phyloP scores from a whole-genome alignment of 441 rosid species.

The Isatis lusitanica region DNA sequence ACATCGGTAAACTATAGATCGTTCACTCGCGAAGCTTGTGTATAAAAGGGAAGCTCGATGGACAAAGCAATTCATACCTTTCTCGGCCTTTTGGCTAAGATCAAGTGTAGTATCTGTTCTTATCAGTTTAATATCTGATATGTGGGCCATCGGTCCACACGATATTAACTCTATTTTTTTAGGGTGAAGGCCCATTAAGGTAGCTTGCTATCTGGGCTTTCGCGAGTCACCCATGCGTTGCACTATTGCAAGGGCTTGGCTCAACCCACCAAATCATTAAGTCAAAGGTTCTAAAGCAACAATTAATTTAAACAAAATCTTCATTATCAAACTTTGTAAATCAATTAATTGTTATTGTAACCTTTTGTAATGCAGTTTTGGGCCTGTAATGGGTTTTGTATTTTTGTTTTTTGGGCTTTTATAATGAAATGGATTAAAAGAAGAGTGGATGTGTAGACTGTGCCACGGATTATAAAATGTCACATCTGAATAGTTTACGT shows the following conservation, averaged over 20 bases:
- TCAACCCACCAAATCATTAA: not conserved
- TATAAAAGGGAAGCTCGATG: not conserved
- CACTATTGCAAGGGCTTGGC: not conserved
- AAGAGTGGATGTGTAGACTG: too few relatives aligned
- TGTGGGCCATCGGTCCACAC: slow-evolving; percentile 25
- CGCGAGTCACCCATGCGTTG: not conserved
- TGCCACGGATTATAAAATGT: too few relatives aligned
- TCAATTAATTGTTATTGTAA: too few relatives aligned
- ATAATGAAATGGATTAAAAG: too few relatives aligned
- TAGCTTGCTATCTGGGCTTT: not conserved
- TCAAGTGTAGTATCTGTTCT: slow-evolving; percentile 94
- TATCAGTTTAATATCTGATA: slow-evolving; percentile 88
- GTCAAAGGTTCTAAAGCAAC: too few relatives aligned
- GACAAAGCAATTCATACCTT: slow-evolving; percentile 12
- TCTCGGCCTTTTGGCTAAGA: slow-evolving; percentile 98
- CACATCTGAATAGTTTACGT: too few relatives aligned
- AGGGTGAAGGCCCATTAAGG: not conserved
- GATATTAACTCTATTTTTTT: not conserved
- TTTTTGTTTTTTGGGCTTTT: too few relatives aligned
- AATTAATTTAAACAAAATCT: too few relatives aligned
- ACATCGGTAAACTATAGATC: not conserved
- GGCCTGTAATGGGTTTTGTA: too few relatives aligned
- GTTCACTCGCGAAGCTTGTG: not conserved
- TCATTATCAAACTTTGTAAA: too few relatives aligned
- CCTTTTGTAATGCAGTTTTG: too few relatives aligned